phyloP scores from a whole-genome alignment of 2,329 filamentous ascomycete genomes.

The Stachybotrys echinatus region DNA sequence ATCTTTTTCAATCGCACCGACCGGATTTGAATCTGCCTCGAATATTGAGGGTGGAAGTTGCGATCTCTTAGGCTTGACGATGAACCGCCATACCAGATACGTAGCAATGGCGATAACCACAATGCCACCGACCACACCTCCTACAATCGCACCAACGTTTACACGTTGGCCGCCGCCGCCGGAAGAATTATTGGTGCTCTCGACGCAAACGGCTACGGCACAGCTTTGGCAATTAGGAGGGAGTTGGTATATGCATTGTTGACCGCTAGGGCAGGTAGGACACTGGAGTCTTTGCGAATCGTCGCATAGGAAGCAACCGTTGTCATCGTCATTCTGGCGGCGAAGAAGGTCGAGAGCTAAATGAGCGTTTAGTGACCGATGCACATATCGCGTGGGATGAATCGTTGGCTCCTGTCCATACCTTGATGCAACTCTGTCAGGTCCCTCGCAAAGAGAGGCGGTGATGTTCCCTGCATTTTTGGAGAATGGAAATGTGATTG shows the following conservation, averaged over 20 bases:
- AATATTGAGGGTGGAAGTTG: constrained; percentile 50
- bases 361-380: background rate
- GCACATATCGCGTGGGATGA: background rate
- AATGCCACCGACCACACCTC: constrained; percentile 83
- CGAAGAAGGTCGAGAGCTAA: constrained; percentile 21
- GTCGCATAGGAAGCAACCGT: constrained; percentile 41
- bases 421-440: constrained; percentile 23
- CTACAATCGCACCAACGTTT: constrained; percentile 81
- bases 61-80: constrained; percentile 72
- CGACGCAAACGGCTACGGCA: constrained; percentile 40
- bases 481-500: background rate
- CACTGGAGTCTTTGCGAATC: constrained; percentile 35
- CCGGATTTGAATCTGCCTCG: constrained; percentile 47
- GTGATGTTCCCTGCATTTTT: constrained; percentile 7
- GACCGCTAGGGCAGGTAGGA: constrained; percentile 34
- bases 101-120: constrained; percentile 67
- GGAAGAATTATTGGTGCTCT: constrained; percentile 4
- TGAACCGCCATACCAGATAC: constrained; percentile 83
- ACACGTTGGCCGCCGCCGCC: constrained; percentile 26
- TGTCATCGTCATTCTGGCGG: constrained; percentile 28
- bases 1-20: constrained; percentile 39
- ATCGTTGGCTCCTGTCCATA: constrained; percentile 9
- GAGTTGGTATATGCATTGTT: constrained; percentile 39
- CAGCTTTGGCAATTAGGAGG: constrained; percentile 42
- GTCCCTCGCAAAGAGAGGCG: constrained; percentile 14